Evolutionary conservation across 805 yeast species (phyloP).

Genomic region (Candida montana): DNA sequence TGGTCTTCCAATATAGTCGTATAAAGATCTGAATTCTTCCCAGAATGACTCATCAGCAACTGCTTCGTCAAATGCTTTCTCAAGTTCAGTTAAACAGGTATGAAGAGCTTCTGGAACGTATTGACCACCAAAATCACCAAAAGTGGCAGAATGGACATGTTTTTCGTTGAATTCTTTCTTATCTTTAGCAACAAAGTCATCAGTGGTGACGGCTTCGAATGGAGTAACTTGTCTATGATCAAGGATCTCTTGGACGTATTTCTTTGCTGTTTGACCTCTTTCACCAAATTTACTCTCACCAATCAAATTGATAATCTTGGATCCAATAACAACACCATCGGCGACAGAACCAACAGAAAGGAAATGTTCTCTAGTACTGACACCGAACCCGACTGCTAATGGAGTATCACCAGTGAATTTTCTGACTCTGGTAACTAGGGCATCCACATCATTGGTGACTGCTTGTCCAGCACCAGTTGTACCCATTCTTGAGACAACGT

Average conservation of each 20-base stretch:
- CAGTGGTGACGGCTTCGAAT: conserved; percentile 23
- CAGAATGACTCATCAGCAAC: conserved; percentile 88
- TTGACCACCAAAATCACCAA: conserved; percentile 98
- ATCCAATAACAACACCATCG: conserved; percentile 96
- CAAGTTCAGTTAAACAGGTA: conserved; percentile 85
- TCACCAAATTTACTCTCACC: conserved; percentile 56
- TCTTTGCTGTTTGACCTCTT: conserved; percentile 57
- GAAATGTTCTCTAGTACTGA: conserved; percentile 89
- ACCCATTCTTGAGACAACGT: conserved; percentile 97
- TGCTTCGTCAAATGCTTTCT: conserved; percentile 80
- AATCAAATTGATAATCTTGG: conserved; percentile 68
- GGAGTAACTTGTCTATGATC: conserved; percentile 44
- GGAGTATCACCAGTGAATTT: conserved; percentile 71
- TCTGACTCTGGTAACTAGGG: conserved; percentile 70
- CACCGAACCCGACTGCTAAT: conserved; percentile 96
- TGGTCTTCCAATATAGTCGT: conserved; percentile 95
- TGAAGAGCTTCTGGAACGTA: conserved; percentile 96
- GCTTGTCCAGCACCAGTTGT: conserved; percentile 83
- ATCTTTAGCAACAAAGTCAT: conserved; percentile 31
- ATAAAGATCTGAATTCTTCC: conserved; percentile 82
- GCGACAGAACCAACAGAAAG: conserved; percentile 70
- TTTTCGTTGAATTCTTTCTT: conserved; percentile 42
- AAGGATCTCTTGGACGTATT: conserved; percentile 64
- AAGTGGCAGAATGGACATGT: conserved; percentile 69
- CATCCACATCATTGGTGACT: conserved; percentile 58